Percentiles rank a stretch among this genome's conserved stretches.
Evolutionary conservation across 1,284 basidiomycete species (phyloP).

Genomic region (Veloporphyrellus conicus): DNA sequence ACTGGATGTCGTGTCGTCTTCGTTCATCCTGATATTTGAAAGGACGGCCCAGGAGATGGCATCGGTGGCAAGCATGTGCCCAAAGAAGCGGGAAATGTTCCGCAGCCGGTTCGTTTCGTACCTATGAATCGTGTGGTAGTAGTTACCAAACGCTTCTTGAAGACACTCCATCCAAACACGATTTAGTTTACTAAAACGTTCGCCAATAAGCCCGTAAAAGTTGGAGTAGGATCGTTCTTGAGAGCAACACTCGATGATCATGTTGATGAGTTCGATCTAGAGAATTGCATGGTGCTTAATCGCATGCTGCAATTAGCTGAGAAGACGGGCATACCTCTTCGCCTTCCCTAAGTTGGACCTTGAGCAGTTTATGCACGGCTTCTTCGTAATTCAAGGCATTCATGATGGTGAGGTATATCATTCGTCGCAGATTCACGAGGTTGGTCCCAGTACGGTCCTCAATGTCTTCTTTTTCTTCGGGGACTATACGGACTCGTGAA

Average conservation of each 20-base stretch:
- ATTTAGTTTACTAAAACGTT: slow-evolving; percentile 95
- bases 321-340: slow-evolving; percentile 66
- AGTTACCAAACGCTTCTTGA: slow-evolving; percentile 84
- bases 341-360: slow-evolving; percentile 87
- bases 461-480: slow-evolving; percentile 80
- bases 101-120: slow-evolving; percentile 98
- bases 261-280: slow-evolving; percentile 93
- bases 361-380: slow-evolving; percentile 96
- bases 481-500: slow-evolving; percentile 37
- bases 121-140: slow-evolving; percentile 95
- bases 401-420: slow-evolving; percentile 98
- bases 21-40: slow-evolving; percentile 86
- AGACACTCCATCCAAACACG: slow-evolving; percentile 89
- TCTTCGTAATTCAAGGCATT: slow-evolving; percentile 97
- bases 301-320: background rate
- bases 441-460: slow-evolving; percentile 95
- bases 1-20: slow-evolving; percentile 95
- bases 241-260: slow-evolving; percentile 99
- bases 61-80: slow-evolving; percentile 83
- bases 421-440: slow-evolving; percentile 88
- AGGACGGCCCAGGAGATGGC: slow-evolving; percentile 87
- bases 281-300: background rate
- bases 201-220: slow-evolving; percentile 94
- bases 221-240: slow-evolving; percentile 96
- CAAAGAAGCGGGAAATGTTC: slow-evolving; percentile 96